Conservation (phyloP, 306 rosid genomes). For the Rosa chinensis region DNA sequence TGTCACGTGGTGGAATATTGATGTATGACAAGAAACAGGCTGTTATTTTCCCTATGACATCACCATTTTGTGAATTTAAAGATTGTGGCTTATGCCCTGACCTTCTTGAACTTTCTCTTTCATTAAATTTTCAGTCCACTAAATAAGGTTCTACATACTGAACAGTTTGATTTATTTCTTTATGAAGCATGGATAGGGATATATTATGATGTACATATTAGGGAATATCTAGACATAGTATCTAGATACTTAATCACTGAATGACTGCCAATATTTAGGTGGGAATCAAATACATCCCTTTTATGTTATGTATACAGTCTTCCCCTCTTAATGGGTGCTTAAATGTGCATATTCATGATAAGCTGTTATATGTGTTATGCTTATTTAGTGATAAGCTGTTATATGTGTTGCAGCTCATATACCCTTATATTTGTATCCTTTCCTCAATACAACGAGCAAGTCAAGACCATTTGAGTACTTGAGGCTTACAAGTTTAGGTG, state of each 20-base stretch:
- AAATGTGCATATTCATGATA: slow-evolving; percentile 1
- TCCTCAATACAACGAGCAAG: slow-evolving; percentile 76
- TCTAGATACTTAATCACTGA: not conserved
- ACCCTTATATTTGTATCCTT: slow-evolving; percentile 64
- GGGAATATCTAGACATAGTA: not conserved
- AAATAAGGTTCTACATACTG: not conserved
- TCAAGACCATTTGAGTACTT: slow-evolving; percentile 76
- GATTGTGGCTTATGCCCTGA: not conserved
- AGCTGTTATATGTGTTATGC: not conserved
- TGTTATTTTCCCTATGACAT: not conserved
- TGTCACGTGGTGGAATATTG: not conserved
- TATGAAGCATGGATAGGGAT: not conserved
- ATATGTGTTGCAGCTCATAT: slow-evolving; percentile 56
- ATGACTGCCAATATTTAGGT: not conserved
- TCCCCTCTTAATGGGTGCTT: not conserved
- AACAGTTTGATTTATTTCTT: not conserved
- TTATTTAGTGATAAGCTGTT: not conserved
- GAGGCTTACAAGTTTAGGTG: slow-evolving; percentile 90
- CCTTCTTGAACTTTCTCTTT: not conserved
- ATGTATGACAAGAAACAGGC: not conserved
- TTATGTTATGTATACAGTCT: not conserved
- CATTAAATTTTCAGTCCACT: not conserved
- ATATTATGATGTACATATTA: not conserved
- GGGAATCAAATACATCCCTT: not conserved
- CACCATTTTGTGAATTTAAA: not conserved